phyloP scores from a whole-genome alignment of 257 asterid genomes.

The Fraxinus anomala region DNA sequence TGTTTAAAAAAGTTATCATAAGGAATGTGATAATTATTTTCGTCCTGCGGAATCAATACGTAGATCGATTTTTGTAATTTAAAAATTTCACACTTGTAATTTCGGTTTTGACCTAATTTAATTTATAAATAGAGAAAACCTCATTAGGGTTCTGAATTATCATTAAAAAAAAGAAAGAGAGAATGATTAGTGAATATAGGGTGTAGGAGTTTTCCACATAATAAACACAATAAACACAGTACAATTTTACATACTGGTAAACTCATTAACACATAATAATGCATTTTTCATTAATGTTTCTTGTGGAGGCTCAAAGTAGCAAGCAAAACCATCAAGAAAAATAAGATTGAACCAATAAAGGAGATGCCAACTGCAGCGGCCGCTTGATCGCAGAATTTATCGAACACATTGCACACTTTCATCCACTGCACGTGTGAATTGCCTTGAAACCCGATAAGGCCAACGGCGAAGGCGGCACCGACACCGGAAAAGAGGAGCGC shows the following conservation, averaged over 20 bases:
- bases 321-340: constrained; percentile 46
- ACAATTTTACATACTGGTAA: not conserved
- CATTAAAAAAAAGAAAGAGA: no score
- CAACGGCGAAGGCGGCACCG: constrained; percentile 60
- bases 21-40: no score
- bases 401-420: constrained; percentile 53
- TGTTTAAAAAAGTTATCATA: no score
- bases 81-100: no score
- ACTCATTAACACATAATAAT: not conserved
- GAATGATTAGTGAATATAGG: no score
- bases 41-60: no score
- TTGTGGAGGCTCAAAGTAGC: constrained; percentile 44
- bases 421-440: constrained; percentile 67
- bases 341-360: constrained; percentile 34
- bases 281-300: constrained; percentile 19
- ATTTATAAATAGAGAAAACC: no score
- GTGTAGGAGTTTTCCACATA: no score
- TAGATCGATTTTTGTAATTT: no score
- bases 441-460: constrained; percentile 60
- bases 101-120: no score
- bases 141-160: no score
- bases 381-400: constrained; percentile 47
- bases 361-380: constrained; percentile 50
- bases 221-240: not conserved
- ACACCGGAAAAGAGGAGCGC: constrained; percentile 61